These are phyloP conservation scores for Myrmaecium sp. DNA, from an alignment of 2,329 filamentous ascomycete genomes.

Conservation along the genomic window DNA sequence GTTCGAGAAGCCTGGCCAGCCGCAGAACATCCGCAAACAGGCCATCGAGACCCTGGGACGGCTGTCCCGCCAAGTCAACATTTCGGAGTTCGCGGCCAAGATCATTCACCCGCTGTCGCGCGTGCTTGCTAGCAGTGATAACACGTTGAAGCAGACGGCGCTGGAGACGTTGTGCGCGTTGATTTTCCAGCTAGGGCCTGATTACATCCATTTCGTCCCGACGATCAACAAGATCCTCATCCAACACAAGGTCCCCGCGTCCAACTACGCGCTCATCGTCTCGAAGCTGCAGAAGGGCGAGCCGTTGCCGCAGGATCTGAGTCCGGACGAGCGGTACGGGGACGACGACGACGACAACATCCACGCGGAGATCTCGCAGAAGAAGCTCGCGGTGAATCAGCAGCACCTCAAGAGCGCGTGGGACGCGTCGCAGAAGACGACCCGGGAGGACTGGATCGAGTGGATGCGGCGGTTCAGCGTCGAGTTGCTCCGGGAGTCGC, in stretches of 20 bases:
- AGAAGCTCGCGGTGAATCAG: slow-evolving; percentile 93
- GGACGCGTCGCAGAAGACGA: slow-evolving; percentile 94
- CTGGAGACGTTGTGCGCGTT: slow-evolving; percentile 88
- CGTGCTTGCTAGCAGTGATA: slow-evolving; percentile 58
- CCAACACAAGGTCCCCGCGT: slow-evolving; percentile 65
- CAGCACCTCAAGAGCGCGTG: slow-evolving; percentile 94
- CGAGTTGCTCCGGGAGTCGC: slow-evolving; percentile 84
- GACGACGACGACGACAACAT: slow-evolving; percentile 64
- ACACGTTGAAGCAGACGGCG: slow-evolving; percentile 59
- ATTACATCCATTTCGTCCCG: slow-evolving; percentile 86
- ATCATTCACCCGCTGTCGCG: slow-evolving; percentile 89
- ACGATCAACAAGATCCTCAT: slow-evolving; percentile 78
- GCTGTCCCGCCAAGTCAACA: slow-evolving; percentile 86
- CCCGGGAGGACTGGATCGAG: slow-evolving; percentile 97
- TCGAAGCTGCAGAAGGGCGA: slow-evolving; percentile 91
- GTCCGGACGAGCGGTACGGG: slow-evolving; percentile 64
- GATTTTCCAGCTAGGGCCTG: slow-evolving; percentile 88
- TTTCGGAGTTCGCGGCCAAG: slow-evolving; percentile 90
- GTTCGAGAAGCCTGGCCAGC: slow-evolving; percentile 78
- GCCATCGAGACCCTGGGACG: slow-evolving; percentile 92
- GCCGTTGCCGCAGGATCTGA: slow-evolving; percentile 84
- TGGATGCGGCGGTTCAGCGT: slow-evolving; percentile 97
- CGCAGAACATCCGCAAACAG: slow-evolving; percentile 60
- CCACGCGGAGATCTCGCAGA: slow-evolving; percentile 69
- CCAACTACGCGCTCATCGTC: slow-evolving; percentile 83